Conservation (phyloP, 192 early-diverging fungal species). For the Backusella australiensis region DNA sequence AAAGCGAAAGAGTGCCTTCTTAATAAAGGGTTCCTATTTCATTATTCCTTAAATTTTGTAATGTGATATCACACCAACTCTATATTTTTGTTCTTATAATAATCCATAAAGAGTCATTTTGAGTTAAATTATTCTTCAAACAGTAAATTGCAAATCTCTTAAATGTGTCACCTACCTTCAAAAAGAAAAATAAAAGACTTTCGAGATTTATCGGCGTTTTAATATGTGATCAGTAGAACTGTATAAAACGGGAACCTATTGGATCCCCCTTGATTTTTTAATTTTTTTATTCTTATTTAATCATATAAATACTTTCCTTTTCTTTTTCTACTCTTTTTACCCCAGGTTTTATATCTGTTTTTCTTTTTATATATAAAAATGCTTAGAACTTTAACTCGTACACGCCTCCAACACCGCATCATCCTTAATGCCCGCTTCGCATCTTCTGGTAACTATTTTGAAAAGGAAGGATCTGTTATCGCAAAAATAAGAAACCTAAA, state of each 20-base stretch:
- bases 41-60: not conserved
- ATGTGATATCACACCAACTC: not conserved
- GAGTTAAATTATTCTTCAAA: constrained; percentile 4
- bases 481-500: not conserved
- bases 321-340: not conserved
- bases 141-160: not conserved
- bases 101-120: not conserved
- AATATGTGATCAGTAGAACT: not conserved
- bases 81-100: constrained; percentile 3
- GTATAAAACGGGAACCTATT: constrained; percentile 2
- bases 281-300: not conserved
- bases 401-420: not conserved
- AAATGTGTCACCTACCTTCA: constrained; percentile 4
- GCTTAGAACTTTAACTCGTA: constrained; percentile 6
- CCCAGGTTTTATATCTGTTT: not conserved
- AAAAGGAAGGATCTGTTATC: not conserved
- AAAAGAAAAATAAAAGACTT: constrained; percentile 6
- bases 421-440: not conserved
- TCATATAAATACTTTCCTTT: not conserved
- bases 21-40: not conserved
- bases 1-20: not conserved
- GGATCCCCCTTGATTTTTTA: not conserved
- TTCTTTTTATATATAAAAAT: not conserved
- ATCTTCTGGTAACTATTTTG: not conserved
- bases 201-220: not conserved